These are phyloP conservation scores for Tylopilus sp. DNA, from an alignment of 768 basidiomycete species.

Conservation along the genomic window DNA sequence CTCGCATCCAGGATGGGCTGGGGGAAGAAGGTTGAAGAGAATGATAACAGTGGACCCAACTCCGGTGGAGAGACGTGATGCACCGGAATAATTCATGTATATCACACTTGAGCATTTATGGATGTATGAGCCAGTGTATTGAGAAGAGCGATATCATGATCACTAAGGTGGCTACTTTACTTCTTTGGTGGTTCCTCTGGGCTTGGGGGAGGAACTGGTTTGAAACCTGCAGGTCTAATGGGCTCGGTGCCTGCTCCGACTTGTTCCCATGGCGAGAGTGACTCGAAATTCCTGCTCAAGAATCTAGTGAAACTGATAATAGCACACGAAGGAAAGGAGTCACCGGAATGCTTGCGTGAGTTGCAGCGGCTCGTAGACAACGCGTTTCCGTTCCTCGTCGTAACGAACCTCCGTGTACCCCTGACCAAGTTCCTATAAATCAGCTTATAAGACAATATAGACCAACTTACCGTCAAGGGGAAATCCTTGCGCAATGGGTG, in stretches of 20 bases:
- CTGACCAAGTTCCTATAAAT: conserved; percentile 37
- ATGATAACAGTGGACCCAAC: conserved; percentile 7
- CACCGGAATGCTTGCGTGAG: conserved; percentile 97
- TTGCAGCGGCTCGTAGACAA: conserved; percentile 96
- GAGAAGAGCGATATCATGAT: background rate
- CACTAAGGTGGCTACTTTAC: conserved; percentile 34
- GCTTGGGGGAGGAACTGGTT: conserved; percentile 71
- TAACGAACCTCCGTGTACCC: conserved; percentile 99
- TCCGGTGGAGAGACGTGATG: conserved; percentile 11
- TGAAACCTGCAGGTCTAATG: conserved; percentile 66
- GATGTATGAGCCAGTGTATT: conserved; percentile 13
- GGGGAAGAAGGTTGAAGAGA: conserved; percentile 37
- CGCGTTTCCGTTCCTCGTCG: conserved; percentile 95
- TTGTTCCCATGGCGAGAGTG: conserved; percentile 94
- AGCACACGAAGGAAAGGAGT: conserved; percentile 11
- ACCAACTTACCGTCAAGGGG: conserved; percentile 77
- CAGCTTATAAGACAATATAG: background rate
- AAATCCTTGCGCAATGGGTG: conserved; percentile 98
- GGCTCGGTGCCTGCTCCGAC: conserved; percentile 64
- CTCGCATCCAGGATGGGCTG: conserved; percentile 85
- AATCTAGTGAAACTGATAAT: background rate
- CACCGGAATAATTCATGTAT: conserved; percentile 7
- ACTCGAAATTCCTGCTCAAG: conserved; percentile 80
- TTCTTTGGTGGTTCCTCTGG: conserved; percentile 79
- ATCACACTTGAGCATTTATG: conserved; percentile 4